These are phyloP conservation scores for Lasiodiplodia gonubiensis DNA, from an alignment of 2,329 filamentous ascomycete species.

Conservation along the genomic window DNA sequence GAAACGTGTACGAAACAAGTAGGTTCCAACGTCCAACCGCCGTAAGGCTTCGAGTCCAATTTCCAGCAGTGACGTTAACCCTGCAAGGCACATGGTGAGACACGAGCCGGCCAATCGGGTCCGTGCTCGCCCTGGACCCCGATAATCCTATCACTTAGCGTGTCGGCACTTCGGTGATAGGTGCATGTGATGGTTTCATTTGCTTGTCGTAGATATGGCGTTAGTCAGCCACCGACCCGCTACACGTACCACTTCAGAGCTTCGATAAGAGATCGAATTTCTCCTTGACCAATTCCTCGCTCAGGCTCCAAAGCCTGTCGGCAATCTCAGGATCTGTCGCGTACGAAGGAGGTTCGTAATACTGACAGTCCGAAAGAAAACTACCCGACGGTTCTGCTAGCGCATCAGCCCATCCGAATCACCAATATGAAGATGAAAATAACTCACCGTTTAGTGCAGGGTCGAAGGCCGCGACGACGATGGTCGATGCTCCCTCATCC, in stretches of 20 bases:
- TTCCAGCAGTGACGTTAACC: background rate
- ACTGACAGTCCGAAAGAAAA: slow-evolving; percentile 39
- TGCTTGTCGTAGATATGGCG: background rate
- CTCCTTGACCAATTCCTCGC: slow-evolving; percentile 40
- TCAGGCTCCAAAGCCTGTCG: slow-evolving; percentile 42
- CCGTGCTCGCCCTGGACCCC: slow-evolving; percentile 8
- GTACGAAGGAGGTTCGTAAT: slow-evolving; percentile 33
- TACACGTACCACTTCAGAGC: background rate
- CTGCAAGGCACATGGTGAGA: slow-evolving; percentile 11
- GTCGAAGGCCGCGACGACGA: slow-evolving; percentile 42
- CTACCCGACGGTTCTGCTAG: slow-evolving; percentile 35
- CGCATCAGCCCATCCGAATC: background rate
- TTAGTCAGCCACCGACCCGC: background rate
- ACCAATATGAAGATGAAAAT: background rate
- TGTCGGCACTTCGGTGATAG: slow-evolving; percentile 2
- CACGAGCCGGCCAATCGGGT: slow-evolving; percentile 6
- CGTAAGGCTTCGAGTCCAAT: background rate
- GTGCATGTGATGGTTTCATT: slow-evolving; percentile 14
- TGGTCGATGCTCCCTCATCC: slow-evolving; percentile 41
- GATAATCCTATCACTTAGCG: background rate
- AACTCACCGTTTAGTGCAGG: slow-evolving; percentile 33
- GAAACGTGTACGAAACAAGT: background rate
- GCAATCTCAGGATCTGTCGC: slow-evolving; percentile 35
- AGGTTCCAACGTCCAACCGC: background rate
- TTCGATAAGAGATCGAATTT: slow-evolving; percentile 36